Evolutionary conservation across 805 yeast genomes (phyloP).

Genomic region (Metschnikowia continentalis): DNA sequence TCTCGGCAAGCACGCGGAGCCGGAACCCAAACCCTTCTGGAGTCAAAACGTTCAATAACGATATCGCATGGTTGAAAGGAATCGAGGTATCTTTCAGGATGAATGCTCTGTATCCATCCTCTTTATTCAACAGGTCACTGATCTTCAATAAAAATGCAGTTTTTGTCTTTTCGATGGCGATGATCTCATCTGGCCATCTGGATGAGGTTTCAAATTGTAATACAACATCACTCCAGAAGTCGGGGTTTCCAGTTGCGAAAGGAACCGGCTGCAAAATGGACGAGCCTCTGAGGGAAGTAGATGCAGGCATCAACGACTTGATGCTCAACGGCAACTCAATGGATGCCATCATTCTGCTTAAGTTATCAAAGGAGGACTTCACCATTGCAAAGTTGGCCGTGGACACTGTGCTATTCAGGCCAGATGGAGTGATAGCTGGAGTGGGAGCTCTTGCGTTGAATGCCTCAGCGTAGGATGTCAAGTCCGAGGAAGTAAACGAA

Average conservation of each 20-base stretch:
- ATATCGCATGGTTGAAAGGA: constrained; percentile 60
- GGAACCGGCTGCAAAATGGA: constrained; percentile 80
- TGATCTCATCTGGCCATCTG: constrained; percentile 94
- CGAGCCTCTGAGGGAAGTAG: constrained; percentile 71
- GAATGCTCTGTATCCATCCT: constrained; percentile 52
- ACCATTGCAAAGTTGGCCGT: constrained; percentile 27
- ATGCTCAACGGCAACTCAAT: constrained; percentile 64
- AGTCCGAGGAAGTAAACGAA: constrained; percentile 34
- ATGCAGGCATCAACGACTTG: constrained; percentile 67
- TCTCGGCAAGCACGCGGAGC: constrained; percentile 71
- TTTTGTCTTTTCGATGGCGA: constrained; percentile 82
- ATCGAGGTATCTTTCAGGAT: constrained; percentile 63
- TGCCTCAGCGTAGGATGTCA: constrained; percentile 36
- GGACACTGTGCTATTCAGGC: constrained; percentile 44
- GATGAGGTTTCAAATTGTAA: constrained; percentile 84
- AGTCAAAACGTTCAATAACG: constrained; percentile 61
- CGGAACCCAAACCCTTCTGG: constrained; percentile 90
- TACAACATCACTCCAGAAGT: constrained; percentile 74
- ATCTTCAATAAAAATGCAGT: constrained; percentile 82
- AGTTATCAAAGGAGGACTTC: constrained; percentile 44
- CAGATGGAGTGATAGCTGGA: constrained; percentile 56
- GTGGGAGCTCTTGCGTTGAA: constrained; percentile 54
- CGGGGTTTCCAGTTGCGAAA: constrained; percentile 68
- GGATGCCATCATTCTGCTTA: constrained; percentile 44
- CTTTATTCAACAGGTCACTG: constrained; percentile 42